A percentile compares a stretch with the other conserved stretches of the same genome.
Conservation (phyloP, 805 yeast genomes). For the Saccharomycopsis sp. region DNA sequence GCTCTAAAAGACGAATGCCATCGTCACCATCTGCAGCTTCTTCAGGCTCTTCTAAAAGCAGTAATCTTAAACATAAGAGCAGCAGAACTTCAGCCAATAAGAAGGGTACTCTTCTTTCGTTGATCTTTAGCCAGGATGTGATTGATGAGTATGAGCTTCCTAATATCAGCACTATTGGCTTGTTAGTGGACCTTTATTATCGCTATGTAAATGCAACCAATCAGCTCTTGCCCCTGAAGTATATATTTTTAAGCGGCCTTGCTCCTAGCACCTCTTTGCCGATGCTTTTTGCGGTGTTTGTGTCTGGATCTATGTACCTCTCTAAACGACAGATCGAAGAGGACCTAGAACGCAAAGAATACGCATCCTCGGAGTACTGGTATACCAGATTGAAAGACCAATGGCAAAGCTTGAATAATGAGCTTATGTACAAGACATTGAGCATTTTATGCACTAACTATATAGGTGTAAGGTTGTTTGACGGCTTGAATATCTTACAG, state of each 20-base stretch:
- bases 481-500: not conserved
- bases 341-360: slow-evolving; percentile 23
- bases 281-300: slow-evolving; percentile 32
- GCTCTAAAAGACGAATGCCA: not conserved
- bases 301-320: slow-evolving; percentile 30
- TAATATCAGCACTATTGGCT: slow-evolving; percentile 28
- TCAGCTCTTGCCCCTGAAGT: slow-evolving; percentile 33
- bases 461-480: not conserved
- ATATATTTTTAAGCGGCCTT: slow-evolving; percentile 28
- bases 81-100: not conserved
- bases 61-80: not conserved
- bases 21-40: slow-evolving; percentile 7
- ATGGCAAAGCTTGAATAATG: slow-evolving; percentile 27
- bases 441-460: slow-evolving; percentile 16
- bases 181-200: slow-evolving; percentile 35
- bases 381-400: slow-evolving; percentile 21
- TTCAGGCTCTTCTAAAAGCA: not conserved
- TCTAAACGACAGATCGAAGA: slow-evolving; percentile 17
- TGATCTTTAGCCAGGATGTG: slow-evolving; percentile 27
- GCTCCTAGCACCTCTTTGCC: slow-evolving; percentile 29
- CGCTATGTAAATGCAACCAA: slow-evolving; percentile 35
- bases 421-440: slow-evolving; percentile 26
- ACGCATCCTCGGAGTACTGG: slow-evolving; percentile 35
- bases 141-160: slow-evolving; percentile 34
- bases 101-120: not conserved